Evolutionary conservation across 768 basidiomycete genomes (phyloP).

Genomic region (Lactarius hengduanensis): DNA sequence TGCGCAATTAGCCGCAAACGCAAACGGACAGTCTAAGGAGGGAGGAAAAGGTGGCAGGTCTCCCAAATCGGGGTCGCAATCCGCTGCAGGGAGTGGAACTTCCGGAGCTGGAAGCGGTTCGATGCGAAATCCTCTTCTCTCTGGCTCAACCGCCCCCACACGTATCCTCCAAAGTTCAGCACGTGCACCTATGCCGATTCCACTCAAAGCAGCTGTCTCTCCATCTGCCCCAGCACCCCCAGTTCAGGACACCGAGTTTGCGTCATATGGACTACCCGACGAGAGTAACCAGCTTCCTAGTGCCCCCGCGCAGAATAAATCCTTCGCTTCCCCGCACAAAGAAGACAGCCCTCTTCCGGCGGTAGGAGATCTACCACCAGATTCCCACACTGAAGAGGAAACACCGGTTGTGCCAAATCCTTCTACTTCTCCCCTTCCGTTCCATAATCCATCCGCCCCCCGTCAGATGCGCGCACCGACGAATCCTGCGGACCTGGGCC

Average conservation of each 20-base stretch:
- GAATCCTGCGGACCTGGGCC: constrained; percentile 62
- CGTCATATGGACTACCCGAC: constrained; percentile 64
- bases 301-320: constrained; percentile 42
- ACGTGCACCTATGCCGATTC: constrained; percentile 64
- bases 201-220: constrained; percentile 68
- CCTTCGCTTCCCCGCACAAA: constrained; percentile 20
- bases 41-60: constrained; percentile 38
- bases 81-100: constrained; percentile 19
- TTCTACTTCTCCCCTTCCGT: constrained; percentile 51
- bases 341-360: constrained; percentile 21
- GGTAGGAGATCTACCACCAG: constrained; percentile 12
- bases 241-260: constrained; percentile 71
- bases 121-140: constrained; percentile 39
- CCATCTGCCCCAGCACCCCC: constrained; percentile 80
- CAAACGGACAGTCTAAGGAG: constrained; percentile 37
- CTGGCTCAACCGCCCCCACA: constrained; percentile 70
- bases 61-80: constrained; percentile 39
- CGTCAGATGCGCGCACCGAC: constrained; percentile 44
- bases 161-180: constrained; percentile 44
- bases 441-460: constrained; percentile 49
- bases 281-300: constrained; percentile 49
- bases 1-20: constrained; percentile 60
- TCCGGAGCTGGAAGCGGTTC: constrained; percentile 26
- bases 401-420: constrained; percentile 10
- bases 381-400: constrained; percentile 18